Evolutionary conservation across 2,329 filamentous ascomycete species (phyloP), one percentile per base, ranked within the genome.

Genomic region (Stromatinia cepivora): DNA sequence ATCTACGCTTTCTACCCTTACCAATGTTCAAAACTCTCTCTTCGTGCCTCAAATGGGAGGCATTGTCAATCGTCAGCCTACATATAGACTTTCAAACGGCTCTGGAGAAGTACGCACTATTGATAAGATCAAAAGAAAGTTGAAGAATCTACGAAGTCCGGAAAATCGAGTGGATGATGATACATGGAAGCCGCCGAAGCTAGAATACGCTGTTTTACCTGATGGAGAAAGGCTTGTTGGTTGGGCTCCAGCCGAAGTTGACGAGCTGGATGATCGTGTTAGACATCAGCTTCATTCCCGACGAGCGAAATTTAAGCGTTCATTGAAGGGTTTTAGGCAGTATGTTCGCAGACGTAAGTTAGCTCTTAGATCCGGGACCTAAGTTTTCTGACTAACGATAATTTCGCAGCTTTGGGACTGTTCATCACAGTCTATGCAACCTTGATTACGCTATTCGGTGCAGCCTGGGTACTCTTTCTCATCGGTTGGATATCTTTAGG

Each of bases 401-500:
- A 48, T 48, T 13, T 61, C 56, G 39, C 69, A 87, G 85, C 92
- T 1, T 83, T 96, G 50, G 92, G 92, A 1, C 91, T 95, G 77
- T 85, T 93, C 69, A 90, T 96, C 69, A 94, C 92, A 0, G 81
- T 96, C 6, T 96, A 96, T 79, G 92, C 92, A 11, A 89, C 87
- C 0, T 83, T 94, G n/a, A 93, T 96, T 74, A 95, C 92, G 0
- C 82, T 94, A 0, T 96, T 95, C 73, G 92, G 92, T 75, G 84
- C 94, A 10, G 91, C 91, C 0, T 96, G 92, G 92, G 92, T 96
- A 0, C 84, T 96, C 42, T 94, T 94, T 81, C 83, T 96, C 69
- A 96, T 96, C 78, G 91, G 90, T 82, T 96, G 92, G 92, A 92
- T 95, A 76, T 93, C 93, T 71, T 88, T 94, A 22, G 92, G 91